Evolutionary conservation across 2,329 filamentous ascomycete species (phyloP), one percentile per base, ranked within the genome.

Genomic region (Fusarium xyrophilum): DNA sequence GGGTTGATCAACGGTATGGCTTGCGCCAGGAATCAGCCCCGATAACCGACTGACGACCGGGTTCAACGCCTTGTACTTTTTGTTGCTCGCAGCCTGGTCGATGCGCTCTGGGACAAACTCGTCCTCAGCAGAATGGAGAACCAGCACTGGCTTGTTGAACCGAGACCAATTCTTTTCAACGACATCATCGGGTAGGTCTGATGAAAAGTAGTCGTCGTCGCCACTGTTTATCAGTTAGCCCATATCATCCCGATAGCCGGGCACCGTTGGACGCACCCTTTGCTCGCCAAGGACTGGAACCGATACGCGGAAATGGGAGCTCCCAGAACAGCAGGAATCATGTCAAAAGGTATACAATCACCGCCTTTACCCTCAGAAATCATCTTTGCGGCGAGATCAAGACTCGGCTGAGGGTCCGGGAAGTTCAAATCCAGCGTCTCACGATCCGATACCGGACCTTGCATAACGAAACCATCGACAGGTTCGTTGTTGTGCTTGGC

Each of bases 131-230:
- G 89, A 89, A 61, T 88, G 87, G 33, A 93, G 75, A 21, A 92
- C 86, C 67, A 91, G 79, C 2, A 93, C 77, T 2, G 88, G 86
- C 54, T 86, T 83, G 43, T 81, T 80, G 57, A 93, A 81, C 51
- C 80, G 80, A 6, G 88, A 85, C 85, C 95, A 97, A n/a, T 89
- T 90, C 17, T 76, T 76, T 27, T 78, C 74, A 10, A 93, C 80
- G 21, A 83, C 81, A 33, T 86, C 82, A 33, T 84, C 80, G 1
- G 81, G 77, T n/a, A 96, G 80, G 75, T 96, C 91, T 5, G 88
- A 89, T n/a, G 91, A 94, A 80, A 97, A 97, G 75, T 91, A 93
- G 76, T 97, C 94, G 76, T 97, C 94, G 61, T 92, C 90, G 13
- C 90, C 91, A 8, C 88, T 87, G 51, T 40, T 9, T 11, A 46